Conservation (phyloP, 2,329 filamentous ascomycete genomes). For the Neofusicoccum umdonicola region DNA sequence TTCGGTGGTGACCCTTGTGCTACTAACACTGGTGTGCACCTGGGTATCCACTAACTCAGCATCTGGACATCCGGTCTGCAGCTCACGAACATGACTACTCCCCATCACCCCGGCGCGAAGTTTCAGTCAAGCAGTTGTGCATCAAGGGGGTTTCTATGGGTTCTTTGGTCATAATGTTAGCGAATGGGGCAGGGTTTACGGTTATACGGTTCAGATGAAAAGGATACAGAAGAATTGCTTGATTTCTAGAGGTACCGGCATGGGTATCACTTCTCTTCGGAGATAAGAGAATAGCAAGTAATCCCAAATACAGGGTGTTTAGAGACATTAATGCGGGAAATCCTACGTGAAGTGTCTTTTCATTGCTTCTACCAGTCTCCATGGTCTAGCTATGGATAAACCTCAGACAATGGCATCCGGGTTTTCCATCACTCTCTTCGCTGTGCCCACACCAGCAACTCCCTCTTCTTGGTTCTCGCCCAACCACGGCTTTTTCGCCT, state of each 20-base stretch:
- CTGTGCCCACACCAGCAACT: slow-evolving; percentile 77
- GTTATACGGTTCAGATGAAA: background rate
- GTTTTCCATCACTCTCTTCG: slow-evolving; percentile 61
- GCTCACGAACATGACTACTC: background rate
- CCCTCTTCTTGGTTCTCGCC: slow-evolving; percentile 81
- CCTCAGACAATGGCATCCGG: slow-evolving; percentile 37
- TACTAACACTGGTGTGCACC: slow-evolving; percentile 17
- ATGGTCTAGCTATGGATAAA: background rate
- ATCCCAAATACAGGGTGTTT: background rate
- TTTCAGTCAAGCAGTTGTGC: background rate
- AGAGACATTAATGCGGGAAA: background rate
- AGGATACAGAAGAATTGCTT: background rate
- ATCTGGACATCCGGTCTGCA: too few species aligned
- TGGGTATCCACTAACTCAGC: background rate
- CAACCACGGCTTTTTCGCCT: slow-evolving; percentile 93
- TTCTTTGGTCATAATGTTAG: background rate
- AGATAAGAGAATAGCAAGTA: background rate
- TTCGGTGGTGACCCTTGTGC: slow-evolving; percentile 46
- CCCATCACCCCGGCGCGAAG: background rate
- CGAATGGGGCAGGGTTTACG: background rate
- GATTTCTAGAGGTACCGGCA: background rate
- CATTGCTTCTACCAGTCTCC: background rate
- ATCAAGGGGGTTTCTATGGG: background rate
- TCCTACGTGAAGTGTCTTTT: background rate
- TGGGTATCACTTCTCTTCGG: background rate